phyloP scores from a whole-genome alignment of 2,329 filamentous ascomycete species.

The Pyricularia sp. region DNA sequence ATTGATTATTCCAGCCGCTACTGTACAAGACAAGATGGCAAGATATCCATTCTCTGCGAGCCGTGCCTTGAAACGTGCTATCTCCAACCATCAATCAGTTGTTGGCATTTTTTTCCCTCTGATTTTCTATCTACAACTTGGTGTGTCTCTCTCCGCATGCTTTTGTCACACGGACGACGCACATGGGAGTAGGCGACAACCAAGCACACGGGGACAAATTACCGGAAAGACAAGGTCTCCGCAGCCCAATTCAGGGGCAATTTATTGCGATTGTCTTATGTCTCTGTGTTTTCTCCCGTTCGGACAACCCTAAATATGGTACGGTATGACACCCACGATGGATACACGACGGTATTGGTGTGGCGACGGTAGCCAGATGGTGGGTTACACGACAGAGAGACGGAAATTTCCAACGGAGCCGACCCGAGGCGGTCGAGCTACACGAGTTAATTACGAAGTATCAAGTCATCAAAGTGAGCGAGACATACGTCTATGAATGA shows the following conservation, averaged over 20 bases:
- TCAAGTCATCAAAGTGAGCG: not conserved
- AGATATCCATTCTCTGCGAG: not conserved
- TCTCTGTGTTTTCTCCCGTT: not conserved
- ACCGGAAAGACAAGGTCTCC: not conserved
- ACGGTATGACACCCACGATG: not conserved
- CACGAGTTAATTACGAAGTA: not conserved
- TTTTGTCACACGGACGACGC: not conserved
- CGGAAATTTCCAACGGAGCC: not conserved
- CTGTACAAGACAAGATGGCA: not conserved
- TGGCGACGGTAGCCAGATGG: not conserved
- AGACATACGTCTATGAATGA: not conserved
- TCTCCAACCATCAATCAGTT: not conserved
- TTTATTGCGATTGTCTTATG: not conserved
- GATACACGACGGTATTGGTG: not conserved
- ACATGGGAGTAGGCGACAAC: not conserved
- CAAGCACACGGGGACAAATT: not conserved
- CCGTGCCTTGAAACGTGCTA: not conserved
- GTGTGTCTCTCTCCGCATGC: not conserved
- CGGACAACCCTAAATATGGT: not conserved
- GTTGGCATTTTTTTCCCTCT: not conserved
- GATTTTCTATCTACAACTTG: not conserved
- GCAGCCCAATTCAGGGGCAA: not conserved
- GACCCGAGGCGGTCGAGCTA: not conserved
- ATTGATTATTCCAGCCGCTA: not conserved
- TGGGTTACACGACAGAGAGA: not conserved